Conservation (phyloP, 192 early-diverging fungal species). For the Rhizophagus sp. region DNA sequence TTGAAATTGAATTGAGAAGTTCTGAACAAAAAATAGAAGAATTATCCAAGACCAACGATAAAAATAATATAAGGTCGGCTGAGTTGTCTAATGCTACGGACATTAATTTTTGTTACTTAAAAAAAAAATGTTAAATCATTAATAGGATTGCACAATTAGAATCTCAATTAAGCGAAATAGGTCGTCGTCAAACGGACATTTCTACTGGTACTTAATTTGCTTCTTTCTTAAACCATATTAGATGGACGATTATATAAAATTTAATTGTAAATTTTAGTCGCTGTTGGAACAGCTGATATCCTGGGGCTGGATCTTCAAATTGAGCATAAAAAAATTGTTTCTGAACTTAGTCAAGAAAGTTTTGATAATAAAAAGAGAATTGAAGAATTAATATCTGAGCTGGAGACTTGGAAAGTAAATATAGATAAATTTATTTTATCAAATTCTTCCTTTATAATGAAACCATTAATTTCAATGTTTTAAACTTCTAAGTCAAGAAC, state of each 20-base stretch:
- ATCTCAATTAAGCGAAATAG: background rate
- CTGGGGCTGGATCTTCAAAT: constrained; percentile 6
- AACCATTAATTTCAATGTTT: background rate
- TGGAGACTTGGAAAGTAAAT: constrained; percentile 3
- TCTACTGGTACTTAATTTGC: constrained; percentile 6
- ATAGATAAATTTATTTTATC: background rate
- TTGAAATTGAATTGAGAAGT: constrained; percentile 13
- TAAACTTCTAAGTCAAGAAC: background rate
- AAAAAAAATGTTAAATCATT: background rate
- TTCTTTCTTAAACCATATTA: background rate
- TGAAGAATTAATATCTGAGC: background rate
- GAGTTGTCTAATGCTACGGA: background rate
- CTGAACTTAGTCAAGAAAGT: background rate
- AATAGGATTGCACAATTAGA: constrained; percentile 19
- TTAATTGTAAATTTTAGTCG: constrained; percentile 5
- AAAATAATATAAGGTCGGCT: background rate
- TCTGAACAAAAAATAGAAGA: constrained; percentile 17
- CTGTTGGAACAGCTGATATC: constrained; percentile 17
- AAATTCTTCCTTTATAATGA: background rate
- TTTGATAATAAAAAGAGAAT: background rate
- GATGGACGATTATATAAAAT: background rate
- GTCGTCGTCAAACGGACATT: background rate
- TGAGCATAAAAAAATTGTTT: background rate
- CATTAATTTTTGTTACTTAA: background rate
- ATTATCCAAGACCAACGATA: background rate